A percentile compares a stretch with the other conserved stretches of the same genome.
Conservation (phyloP, 2,329 filamentous ascomycete species). For the Venturia asperata region DNA sequence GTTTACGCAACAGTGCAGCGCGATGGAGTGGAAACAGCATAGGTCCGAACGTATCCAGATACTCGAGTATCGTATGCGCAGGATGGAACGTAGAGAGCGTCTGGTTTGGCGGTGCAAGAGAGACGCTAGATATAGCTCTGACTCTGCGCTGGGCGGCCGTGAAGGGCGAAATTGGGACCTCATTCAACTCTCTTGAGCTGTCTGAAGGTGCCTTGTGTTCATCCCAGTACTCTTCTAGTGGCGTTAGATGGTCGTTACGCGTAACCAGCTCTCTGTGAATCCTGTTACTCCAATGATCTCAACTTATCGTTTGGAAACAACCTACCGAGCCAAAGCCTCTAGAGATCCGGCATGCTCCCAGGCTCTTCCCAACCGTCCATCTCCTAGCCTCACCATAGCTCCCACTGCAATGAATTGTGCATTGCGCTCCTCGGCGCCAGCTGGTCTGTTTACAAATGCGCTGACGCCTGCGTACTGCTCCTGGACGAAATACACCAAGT, state of each 20-base stretch:
- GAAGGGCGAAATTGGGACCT: slow-evolving; percentile 16
- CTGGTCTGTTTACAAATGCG: slow-evolving; percentile 80
- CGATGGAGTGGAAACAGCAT: slow-evolving; percentile 87
- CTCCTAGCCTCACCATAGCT: slow-evolving; percentile 75
- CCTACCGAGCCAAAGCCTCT: slow-evolving; percentile 47
- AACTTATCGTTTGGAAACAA: background rate
- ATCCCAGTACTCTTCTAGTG: slow-evolving; percentile 77
- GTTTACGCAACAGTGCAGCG: slow-evolving; percentile 75
- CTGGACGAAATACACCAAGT: slow-evolving; percentile 90
- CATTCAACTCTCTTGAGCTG: slow-evolving; percentile 9
- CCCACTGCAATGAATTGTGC: slow-evolving; percentile 91
- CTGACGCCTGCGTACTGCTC: slow-evolving; percentile 77
- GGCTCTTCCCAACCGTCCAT: slow-evolving; percentile 75
- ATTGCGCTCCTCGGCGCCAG: slow-evolving; percentile 71
- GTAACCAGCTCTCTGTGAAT: slow-evolving; percentile 48
- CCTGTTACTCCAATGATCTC: background rate
- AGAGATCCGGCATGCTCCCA: slow-evolving; percentile 82
- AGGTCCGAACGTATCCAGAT: slow-evolving; percentile 80
- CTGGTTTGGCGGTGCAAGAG: slow-evolving; percentile 54
- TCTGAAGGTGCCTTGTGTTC: slow-evolving; percentile 29
- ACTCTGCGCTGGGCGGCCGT: slow-evolving; percentile 25
- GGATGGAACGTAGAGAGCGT: slow-evolving; percentile 73
- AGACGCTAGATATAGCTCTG: slow-evolving; percentile 44
- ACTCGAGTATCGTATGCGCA: slow-evolving; percentile 69
- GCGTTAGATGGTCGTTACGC: slow-evolving; percentile 54